These are phyloP conservation scores for Echeveria elegans DNA, from an alignment of 164 flowering plant genomes.

Conservation along the genomic window DNA sequence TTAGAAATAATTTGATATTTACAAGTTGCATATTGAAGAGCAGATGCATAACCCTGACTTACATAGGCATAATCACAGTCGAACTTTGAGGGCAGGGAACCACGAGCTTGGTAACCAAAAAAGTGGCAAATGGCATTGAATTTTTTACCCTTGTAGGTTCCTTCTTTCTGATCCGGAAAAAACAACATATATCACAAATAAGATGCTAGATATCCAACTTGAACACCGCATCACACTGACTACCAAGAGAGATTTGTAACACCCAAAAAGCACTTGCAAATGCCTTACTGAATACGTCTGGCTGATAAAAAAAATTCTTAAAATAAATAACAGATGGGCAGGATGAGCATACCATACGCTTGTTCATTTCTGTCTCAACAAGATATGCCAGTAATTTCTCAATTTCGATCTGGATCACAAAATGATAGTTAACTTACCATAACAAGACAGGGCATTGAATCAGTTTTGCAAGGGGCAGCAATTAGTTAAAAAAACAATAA, in stretches of 20 bases:
- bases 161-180: slow-evolving; percentile 69
- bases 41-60: slow-evolving; percentile 19
- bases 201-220: not conserved
- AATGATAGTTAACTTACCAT: slow-evolving; percentile 1
- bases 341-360: slow-evolving; percentile 51
- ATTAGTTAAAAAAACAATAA: too few relatives aligned
- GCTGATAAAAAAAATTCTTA: not conserved
- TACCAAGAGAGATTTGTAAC: not conserved
- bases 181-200: not conserved
- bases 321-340: not conserved
- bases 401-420: slow-evolving; percentile 72
- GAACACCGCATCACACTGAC: not conserved
- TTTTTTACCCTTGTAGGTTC: slow-evolving; percentile 94
- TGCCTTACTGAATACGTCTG: not conserved
- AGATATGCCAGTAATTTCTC: slow-evolving; percentile 95
- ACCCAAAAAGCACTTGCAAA: not conserved
- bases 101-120: slow-evolving; percentile 98
- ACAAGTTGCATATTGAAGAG: not conserved
- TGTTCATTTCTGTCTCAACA: slow-evolving; percentile 88
- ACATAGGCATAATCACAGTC: slow-evolving; percentile 98
- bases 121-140: slow-evolving; percentile 99
- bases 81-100: slow-evolving; percentile 91
- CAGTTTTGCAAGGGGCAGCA: not conserved
- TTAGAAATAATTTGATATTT: not conserved
- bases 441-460: not conserved